Evolutionary conservation across 1,284 basidiomycete genomes (phyloP).

Genomic region (Cutaneotrichosporon spelunceum): DNA sequence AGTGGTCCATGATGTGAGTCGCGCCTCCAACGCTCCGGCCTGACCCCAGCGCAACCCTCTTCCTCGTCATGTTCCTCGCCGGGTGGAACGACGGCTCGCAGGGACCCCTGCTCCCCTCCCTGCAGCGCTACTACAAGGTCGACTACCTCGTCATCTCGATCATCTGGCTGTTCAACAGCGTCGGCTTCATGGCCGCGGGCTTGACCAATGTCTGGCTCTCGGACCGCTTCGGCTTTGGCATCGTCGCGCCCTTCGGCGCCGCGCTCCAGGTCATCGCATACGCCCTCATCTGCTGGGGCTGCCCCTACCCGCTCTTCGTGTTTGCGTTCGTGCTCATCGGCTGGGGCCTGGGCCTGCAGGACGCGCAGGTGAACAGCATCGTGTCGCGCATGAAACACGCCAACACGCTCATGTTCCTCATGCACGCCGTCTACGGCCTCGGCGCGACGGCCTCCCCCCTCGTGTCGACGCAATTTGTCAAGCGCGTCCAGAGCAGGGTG

Average conservation of each 20-base stretch:
- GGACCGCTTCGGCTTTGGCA: constrained; percentile 60
- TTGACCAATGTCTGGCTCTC: constrained; percentile 57
- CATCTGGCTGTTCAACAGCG: constrained; percentile 59
- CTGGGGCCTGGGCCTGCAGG: constrained; percentile 59
- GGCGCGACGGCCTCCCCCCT: constrained; percentile 67
- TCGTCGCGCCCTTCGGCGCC: constrained; percentile 45
- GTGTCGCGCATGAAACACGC: constrained; percentile 36
- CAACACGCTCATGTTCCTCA: constrained; percentile 60
- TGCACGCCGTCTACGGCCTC: constrained; percentile 62
- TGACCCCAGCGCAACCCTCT: constrained; percentile 30
- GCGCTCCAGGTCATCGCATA: constrained; percentile 55
- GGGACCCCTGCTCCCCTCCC: constrained; percentile 61
- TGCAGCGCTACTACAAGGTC: constrained; percentile 57
- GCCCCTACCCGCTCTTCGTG: constrained; percentile 66
- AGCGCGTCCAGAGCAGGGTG: constrained; percentile 53
- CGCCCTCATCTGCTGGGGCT: constrained; percentile 58
- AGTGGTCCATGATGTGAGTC: constrained; percentile 38
- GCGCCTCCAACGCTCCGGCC: not conserved
- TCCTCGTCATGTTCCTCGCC: constrained; percentile 49
- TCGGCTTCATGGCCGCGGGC: constrained; percentile 58
- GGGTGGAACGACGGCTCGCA: constrained; percentile 65
- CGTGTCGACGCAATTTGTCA: constrained; percentile 65
- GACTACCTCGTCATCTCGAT: constrained; percentile 54
- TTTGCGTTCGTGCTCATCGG: constrained; percentile 62
- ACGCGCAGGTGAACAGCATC: constrained; percentile 47